These are phyloP conservation scores for Zygnema cylindricum DNA, from an alignment of 139 green algal species.

Conservation along the genomic window DNA sequence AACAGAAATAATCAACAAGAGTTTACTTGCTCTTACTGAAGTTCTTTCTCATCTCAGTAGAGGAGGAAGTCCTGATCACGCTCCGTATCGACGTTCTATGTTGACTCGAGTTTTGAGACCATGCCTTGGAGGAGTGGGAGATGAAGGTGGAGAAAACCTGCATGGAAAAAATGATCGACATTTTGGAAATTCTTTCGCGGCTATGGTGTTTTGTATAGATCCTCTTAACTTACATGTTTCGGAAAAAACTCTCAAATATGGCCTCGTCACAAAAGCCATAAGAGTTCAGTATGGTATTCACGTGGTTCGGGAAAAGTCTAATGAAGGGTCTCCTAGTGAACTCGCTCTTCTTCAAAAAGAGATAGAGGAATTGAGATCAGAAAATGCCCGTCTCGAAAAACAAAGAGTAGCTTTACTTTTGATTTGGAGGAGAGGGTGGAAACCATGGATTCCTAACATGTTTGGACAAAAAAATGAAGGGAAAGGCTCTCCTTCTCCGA, in stretches of 20 bases:
- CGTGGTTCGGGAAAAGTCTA: not conserved
- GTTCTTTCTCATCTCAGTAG: conserved; percentile 74
- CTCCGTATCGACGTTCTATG: conserved; percentile 83
- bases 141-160: conserved; percentile 68
- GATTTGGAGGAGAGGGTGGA: conserved; percentile 18
- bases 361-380: conserved; percentile 19
- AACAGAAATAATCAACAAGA: conserved; percentile 94
- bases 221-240: conserved; percentile 22
- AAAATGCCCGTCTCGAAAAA: conserved; percentile 18
- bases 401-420: conserved; percentile 17
- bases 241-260: conserved; percentile 39
- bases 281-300: conserved; percentile 24
- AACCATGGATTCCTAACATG: not conserved
- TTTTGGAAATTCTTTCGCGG: not conserved
- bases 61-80: conserved; percentile 42
- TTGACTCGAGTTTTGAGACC: conserved; percentile 92
- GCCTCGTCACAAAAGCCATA: conserved; percentile 14
- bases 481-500: not conserved
- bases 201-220: conserved; percentile 40
- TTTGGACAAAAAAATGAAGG: not conserved
- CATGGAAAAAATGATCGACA: conserved; percentile 47
- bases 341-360: not conserved
- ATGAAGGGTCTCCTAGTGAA: not conserved
- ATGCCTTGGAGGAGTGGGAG: conserved; percentile 81
- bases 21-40: conserved; percentile 82